These are phyloP conservation scores for Rosa hybrid DNA, from an alignment of 331 rosid species.

Conservation along the genomic window DNA sequence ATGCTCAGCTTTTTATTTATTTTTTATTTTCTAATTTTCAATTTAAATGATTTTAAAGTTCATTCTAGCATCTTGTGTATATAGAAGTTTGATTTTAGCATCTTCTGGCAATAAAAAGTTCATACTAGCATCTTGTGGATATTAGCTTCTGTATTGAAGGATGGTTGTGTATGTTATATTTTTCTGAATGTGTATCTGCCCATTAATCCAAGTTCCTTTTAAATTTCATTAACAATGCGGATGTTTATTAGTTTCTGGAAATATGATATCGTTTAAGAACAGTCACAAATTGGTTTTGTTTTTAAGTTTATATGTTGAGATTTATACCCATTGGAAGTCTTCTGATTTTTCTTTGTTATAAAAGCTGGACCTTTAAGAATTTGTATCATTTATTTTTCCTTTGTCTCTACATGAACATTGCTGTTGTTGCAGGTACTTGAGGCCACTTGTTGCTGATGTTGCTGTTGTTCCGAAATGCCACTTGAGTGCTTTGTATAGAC, in stretches of 20 bases:
- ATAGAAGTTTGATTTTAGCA: too few relatives aligned
- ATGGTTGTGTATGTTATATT: not conserved
- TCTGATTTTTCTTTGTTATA: not conserved
- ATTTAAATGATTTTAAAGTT: too few relatives aligned
- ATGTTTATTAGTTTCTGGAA: not conserved
- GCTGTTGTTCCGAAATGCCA: slow-evolving; percentile 97
- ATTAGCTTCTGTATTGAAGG: not conserved
- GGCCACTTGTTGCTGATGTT: slow-evolving; percentile 95
- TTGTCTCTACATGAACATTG: not conserved
- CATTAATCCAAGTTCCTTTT: not conserved
- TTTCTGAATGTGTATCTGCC: not conserved
- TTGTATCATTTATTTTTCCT: slow-evolving; percentile 9
- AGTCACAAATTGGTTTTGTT: not conserved
- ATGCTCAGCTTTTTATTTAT: not conserved
- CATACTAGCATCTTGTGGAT: not conserved
- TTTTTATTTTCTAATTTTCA: not conserved
- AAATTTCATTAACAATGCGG: not conserved
- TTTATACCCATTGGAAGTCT: not conserved
- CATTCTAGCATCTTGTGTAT: too few relatives aligned
- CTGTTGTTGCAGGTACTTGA: slow-evolving; percentile 62
- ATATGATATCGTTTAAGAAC: not conserved
- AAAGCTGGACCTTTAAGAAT: not conserved
- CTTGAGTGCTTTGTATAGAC: slow-evolving; percentile 88
- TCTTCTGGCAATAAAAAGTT: not conserved
- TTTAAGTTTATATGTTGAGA: not conserved